Conservation (phyloP, 1,139 yeast genomes). For the Pichia sorboxylosa region DNA sequence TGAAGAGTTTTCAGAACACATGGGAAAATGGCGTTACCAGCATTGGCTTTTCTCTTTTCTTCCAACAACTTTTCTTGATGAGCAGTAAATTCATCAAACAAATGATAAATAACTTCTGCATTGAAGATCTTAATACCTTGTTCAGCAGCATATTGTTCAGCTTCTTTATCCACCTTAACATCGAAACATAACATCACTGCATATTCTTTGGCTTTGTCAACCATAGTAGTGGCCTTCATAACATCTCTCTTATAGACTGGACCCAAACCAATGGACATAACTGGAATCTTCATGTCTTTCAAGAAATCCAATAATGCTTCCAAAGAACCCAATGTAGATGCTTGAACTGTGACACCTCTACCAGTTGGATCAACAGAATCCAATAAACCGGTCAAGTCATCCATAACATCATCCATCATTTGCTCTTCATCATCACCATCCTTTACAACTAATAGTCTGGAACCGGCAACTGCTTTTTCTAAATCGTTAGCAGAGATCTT, state of each 20-base stretch:
- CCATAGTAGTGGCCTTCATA: constrained; percentile 93
- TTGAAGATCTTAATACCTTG: constrained; percentile 84
- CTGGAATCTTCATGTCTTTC: constrained; percentile 98
- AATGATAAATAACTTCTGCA: constrained; percentile 92
- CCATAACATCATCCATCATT: constrained; percentile 96
- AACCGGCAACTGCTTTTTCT: constrained; percentile 98
- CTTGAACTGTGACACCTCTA: constrained; percentile 96
- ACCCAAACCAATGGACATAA: constrained; percentile 94
- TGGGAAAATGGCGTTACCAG: constrained; percentile 88
- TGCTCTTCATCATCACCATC: constrained; percentile 98
- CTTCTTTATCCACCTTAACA: constrained; percentile 93
- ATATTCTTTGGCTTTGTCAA: constrained; percentile 88
- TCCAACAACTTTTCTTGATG: constrained; percentile 83
- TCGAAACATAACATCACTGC: constrained; percentile 98
- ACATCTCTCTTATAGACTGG: constrained; percentile 97
- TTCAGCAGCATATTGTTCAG: constrained; percentile 93
- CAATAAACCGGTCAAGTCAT: constrained; percentile 86
- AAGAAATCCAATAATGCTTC: constrained; percentile 95
- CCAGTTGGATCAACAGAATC: constrained; percentile 94
- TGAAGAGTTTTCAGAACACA: constrained; percentile 89
- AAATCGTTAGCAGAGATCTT: constrained; percentile 95
- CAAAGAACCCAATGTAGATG: constrained; percentile 93
- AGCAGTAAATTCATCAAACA: constrained; percentile 89
- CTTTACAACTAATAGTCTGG: constrained; percentile 87
- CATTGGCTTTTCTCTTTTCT: constrained; percentile 78